These are phyloP conservation scores for Coniochaeta sp. DNA, from an alignment of 2,329 filamentous ascomycete genomes.

Conservation along the genomic window DNA sequence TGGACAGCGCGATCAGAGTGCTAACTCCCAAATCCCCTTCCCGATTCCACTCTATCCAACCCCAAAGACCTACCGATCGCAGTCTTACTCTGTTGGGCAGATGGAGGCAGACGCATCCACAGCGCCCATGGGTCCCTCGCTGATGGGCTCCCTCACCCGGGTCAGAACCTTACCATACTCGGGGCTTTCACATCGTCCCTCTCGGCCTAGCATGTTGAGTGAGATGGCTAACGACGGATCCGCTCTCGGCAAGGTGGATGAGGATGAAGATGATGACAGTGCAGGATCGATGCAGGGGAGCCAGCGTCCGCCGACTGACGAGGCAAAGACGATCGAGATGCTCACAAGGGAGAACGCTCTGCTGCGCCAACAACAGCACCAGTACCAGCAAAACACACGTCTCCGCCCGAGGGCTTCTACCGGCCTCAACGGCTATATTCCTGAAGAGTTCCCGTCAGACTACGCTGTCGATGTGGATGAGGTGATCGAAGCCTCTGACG, in stretches of 20 bases:
- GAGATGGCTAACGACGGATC: slow-evolving; percentile 60
- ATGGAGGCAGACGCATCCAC: slow-evolving; percentile 59
- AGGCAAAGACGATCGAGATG: slow-evolving; percentile 57
- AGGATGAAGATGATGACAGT: slow-evolving; percentile 53
- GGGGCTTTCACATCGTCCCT: slow-evolving; percentile 73
- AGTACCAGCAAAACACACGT: slow-evolving; percentile 43
- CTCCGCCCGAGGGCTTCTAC: slow-evolving; percentile 54
- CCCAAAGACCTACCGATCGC: slow-evolving; percentile 87
- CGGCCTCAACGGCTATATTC: slow-evolving; percentile 50
- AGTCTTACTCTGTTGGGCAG: slow-evolving; percentile 94
- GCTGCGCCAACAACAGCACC: slow-evolving; percentile 51
- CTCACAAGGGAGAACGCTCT: slow-evolving; percentile 57
- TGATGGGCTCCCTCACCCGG: slow-evolving; percentile 44
- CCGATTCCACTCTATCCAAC: slow-evolving; percentile 83
- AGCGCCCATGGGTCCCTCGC: slow-evolving; percentile 35
- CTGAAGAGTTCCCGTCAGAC: slow-evolving; percentile 55
- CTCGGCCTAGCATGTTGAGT: slow-evolving; percentile 68
- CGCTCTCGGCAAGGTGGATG: slow-evolving; percentile 61
- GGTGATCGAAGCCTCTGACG: slow-evolving; percentile 42
- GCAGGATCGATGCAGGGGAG: slow-evolving; percentile 49
- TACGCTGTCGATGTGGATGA: slow-evolving; percentile 70
- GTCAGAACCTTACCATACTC: slow-evolving; percentile 50
- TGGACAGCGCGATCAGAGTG: slow-evolving; percentile 42
- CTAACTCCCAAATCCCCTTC: slow-evolving; percentile 69
- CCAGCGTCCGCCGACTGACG: slow-evolving; percentile 45